Evolutionary conservation across 2,329 filamentous ascomycete genomes (phyloP).

Genomic region (Verticillium tricorpus): DNA sequence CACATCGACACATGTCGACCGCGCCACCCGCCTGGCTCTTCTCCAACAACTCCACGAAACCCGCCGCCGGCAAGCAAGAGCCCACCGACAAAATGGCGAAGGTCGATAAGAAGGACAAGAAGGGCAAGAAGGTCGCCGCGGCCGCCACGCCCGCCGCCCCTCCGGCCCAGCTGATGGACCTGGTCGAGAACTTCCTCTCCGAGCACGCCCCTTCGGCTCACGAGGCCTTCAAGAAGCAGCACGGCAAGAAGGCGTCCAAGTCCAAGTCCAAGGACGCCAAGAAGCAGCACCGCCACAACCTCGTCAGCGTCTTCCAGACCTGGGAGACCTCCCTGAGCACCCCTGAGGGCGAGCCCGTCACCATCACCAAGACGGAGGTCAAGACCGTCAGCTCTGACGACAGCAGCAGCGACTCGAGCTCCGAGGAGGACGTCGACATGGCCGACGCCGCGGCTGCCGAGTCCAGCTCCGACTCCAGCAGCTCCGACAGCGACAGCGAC

Average conservation of each 20-base stretch:
- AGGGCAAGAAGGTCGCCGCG: constrained; percentile 14
- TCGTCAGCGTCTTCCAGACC: constrained; percentile 45
- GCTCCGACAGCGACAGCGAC: constrained; percentile 15
- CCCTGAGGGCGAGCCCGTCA: constrained; percentile 13
- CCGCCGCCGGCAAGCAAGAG: not conserved
- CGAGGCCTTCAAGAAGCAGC: constrained; percentile 59
- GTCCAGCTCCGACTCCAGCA: constrained; percentile 20
- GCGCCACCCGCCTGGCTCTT: constrained; percentile 38
- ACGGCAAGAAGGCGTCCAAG: constrained; percentile 37
- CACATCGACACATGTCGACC: constrained; percentile 23
- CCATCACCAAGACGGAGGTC: constrained; percentile 15
- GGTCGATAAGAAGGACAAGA: constrained; percentile 12
- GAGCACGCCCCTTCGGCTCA: constrained; percentile 62
- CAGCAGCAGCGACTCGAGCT: constrained; percentile 27
- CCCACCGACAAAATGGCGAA: constrained; percentile 27
- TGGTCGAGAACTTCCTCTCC: constrained; percentile 63
- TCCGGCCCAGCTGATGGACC: constrained; percentile 58
- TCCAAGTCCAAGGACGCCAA: constrained; percentile 18
- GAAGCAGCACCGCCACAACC: constrained; percentile 27
- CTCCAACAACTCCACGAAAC: constrained; percentile 30
- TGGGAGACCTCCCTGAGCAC: constrained; percentile 35
- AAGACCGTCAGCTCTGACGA: constrained; percentile 14
- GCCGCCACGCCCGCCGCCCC: constrained; percentile 27
- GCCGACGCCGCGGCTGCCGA: constrained; percentile 33
- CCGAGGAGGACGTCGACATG: constrained; percentile 40